A percentile compares a stretch with the other conserved stretches of the same genome.
Conservation (phyloP, 495 filamentous ascomycete species). For the Chaetomium tenue region DNA sequence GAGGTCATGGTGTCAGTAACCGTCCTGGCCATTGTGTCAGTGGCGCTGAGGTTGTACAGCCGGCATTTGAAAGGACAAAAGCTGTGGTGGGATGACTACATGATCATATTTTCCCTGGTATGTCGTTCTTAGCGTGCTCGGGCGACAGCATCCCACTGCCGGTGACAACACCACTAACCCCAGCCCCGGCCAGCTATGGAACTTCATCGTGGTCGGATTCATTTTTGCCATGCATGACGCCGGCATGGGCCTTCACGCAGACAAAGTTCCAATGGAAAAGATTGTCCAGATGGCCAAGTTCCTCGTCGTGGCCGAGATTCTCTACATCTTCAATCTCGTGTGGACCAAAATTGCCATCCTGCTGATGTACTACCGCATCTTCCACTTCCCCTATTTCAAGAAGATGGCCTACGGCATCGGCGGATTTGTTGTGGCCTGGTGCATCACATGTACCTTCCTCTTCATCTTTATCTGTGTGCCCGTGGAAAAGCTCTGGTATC, state of each 20-base stretch:
- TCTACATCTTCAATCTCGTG: slow-evolving; percentile 19
- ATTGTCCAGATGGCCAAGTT: slow-evolving; percentile 20
- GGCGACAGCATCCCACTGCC: not conserved
- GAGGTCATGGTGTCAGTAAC: slow-evolving; percentile 15
- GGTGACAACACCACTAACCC: not conserved
- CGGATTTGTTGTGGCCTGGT: slow-evolving; percentile 19
- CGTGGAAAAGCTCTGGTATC: slow-evolving; percentile 22
- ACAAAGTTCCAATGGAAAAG: slow-evolving; percentile 14
- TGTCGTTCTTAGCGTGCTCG: not conserved
- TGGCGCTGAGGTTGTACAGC: slow-evolving; percentile 7
- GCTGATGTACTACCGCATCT: slow-evolving; percentile 23
- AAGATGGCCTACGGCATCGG: slow-evolving; percentile 21
- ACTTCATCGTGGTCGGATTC: slow-evolving; percentile 17
- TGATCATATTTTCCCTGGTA: slow-evolving; percentile 20
- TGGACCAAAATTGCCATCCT: slow-evolving; percentile 18
- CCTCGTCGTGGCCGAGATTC: slow-evolving; percentile 18
- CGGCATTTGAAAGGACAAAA: slow-evolving; percentile 16
- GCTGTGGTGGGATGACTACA: slow-evolving; percentile 22
- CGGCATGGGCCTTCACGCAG: slow-evolving; percentile 23
- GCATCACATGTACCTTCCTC: slow-evolving; percentile 13
- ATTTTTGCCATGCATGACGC: slow-evolving; percentile 20
- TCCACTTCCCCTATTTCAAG: slow-evolving; percentile 21
- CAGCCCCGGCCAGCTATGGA: slow-evolving; percentile 7
- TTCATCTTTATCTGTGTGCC: slow-evolving; percentile 22
- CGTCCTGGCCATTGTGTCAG: not conserved